phyloP scores from a whole-genome alignment of 176 grass and related monocot genomes.

The bread wheat (Triticum aestivum) region IWGSC_CS_RefSeq_v2.1 NC_057801.1:478384932-478385431 shows the following conservation, averaged over 20 bases:
- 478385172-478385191: background rate
- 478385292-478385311: background rate
- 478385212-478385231: constrained; percentile 9
- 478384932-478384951: background rate
- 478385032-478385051: constrained; percentile 47
- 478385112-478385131: constrained; percentile 12
- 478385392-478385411: background rate
- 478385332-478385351: background rate
- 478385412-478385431: constrained; percentile 10
- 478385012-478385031: constrained; percentile 35
- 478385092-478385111: background rate
- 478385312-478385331: background rate
- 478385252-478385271: constrained; percentile 23
- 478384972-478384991: constrained; percentile 91
- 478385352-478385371: background rate
- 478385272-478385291: background rate
- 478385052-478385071: constrained; percentile 40
- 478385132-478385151: background rate
- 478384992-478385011: constrained; percentile 63
- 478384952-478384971: constrained; percentile 63
- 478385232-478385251: constrained; percentile 34
- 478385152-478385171: background rate
- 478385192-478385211: constrained; percentile 23
- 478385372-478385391: background rate
- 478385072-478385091: constrained; percentile 20